These are phyloP conservation scores for Leptodontidium sp. DNA, from an alignment of 2,329 filamentous ascomycete species.

Conservation along the genomic window DNA sequence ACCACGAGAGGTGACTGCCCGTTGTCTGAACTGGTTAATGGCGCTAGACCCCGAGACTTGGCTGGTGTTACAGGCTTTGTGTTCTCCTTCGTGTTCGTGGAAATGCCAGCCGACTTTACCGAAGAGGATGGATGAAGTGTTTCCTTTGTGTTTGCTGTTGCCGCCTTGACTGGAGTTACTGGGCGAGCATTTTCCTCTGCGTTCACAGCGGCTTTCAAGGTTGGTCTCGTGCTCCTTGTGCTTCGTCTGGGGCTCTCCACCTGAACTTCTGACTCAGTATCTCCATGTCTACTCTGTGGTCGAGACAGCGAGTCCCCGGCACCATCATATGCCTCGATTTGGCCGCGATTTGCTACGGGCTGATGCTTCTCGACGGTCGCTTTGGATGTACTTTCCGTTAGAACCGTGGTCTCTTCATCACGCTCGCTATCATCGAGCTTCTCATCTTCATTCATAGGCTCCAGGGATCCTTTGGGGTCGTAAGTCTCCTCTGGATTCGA, in stretches of 20 bases:
- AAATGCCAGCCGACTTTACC: not conserved
- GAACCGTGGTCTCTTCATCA: conserved; percentile 7
- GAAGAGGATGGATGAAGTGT: not conserved
- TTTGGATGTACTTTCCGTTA: not conserved
- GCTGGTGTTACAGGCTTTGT: conserved; percentile 25
- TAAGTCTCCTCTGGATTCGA: not conserved
- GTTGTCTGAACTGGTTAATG: conserved; percentile 16
- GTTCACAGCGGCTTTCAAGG: conserved; percentile 17
- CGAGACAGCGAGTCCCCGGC: not conserved
- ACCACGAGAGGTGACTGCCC: conserved; percentile 36
- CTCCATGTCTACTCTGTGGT: conserved; percentile 7
- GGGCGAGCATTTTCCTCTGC: conserved; percentile 29
- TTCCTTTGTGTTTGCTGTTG: not conserved
- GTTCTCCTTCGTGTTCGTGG: conserved; percentile 26
- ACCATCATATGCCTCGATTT: not conserved
- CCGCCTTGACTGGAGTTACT: conserved; percentile 20
- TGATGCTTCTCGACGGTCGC: not conserved
- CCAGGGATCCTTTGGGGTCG: not conserved
- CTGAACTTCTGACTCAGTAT: conserved; percentile 17
- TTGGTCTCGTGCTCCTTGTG: conserved; percentile 31
- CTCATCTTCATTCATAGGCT: not conserved
- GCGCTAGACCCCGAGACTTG: conserved; percentile 13
- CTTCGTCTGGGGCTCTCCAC: conserved; percentile 33
- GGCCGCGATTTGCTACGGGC: not conserved
- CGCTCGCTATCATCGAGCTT: not conserved